phyloP scores from a whole-genome alignment of 768 basidiomycete genomes.

The Leccinellum rugosiceps region DNA sequence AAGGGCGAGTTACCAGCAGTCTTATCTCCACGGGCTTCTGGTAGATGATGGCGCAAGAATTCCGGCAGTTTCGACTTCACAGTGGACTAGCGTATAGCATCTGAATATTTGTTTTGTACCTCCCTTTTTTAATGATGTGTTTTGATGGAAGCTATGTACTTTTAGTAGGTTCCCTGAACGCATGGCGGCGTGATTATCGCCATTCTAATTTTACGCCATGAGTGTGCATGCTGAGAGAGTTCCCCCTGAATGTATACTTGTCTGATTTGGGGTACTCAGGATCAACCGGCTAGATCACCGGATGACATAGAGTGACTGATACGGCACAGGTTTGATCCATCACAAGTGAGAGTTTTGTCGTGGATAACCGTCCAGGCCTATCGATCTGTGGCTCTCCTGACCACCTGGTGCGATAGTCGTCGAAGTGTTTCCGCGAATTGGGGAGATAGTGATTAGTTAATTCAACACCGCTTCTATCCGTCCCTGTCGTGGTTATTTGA shows the following conservation, averaged over 20 bases:
- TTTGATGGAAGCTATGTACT: constrained; percentile 16
- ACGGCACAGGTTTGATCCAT: constrained; percentile 6
- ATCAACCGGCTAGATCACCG: not conserved
- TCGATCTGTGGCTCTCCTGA: not conserved
- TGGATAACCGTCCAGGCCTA: not conserved
- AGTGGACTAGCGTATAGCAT: constrained; percentile 25
- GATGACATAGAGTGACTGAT: not conserved
- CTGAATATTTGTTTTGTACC: constrained; percentile 20
- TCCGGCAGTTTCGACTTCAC: constrained; percentile 8
- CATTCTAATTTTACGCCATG: constrained; percentile 2
- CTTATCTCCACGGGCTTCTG: constrained; percentile 31
- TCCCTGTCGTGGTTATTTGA: constrained; percentile 20
- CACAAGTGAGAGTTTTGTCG: not conserved
- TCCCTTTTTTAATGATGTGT: constrained; percentile 10
- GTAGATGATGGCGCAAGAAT: constrained; percentile 16
- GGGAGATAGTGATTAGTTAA: constrained; percentile 6
- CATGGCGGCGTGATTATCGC: constrained; percentile 4
- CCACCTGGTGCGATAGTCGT: constrained; percentile 3
- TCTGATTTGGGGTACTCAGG: not conserved
- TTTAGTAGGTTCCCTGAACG: constrained; percentile 9
- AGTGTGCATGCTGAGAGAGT: not conserved
- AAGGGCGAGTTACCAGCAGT: constrained; percentile 35
- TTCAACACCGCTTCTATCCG: constrained; percentile 18
- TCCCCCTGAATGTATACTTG: constrained; percentile 9
- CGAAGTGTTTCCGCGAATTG: constrained; percentile 23